phyloP scores from a whole-genome alignment of 2,329 filamentous ascomycete species.

The Dichotomopilus funicola region DNA sequence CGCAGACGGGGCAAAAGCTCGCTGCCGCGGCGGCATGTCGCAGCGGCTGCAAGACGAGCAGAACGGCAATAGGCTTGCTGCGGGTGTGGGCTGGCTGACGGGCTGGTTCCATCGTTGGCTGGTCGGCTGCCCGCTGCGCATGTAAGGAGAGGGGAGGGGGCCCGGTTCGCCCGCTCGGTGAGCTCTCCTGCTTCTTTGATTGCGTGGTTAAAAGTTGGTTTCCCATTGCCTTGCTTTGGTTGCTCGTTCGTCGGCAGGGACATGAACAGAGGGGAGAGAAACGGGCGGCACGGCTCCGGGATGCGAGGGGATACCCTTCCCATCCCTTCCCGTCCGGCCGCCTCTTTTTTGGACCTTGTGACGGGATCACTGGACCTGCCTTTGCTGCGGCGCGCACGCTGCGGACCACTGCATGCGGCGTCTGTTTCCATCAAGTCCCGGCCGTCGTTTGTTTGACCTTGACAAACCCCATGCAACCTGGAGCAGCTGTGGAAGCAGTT shows the following conservation, averaged over 20 bases:
- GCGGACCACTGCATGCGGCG: neutral
- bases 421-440: too few species aligned
- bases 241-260: too few species aligned
- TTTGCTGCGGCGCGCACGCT: neutral
- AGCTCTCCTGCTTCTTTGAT: too few species aligned
- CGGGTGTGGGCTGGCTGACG: constrained; percentile 1
- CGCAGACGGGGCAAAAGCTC: constrained; percentile 1
- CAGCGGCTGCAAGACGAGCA: constrained; percentile 14
- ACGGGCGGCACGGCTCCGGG: constrained; percentile 4
- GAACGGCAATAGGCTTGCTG: constrained; percentile 17
- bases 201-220: too few species aligned
- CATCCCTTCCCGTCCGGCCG: neutral
- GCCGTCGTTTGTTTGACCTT: too few species aligned
- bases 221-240: too few species aligned
- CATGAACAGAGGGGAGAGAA: neutral
- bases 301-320: neutral
- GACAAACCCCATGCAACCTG: too few species aligned
- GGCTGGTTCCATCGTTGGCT: neutral
- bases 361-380: constrained; percentile 6
- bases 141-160: neutral
- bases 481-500: too few species aligned
- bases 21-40: constrained; percentile 3
- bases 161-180: too few species aligned
- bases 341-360: neutral
- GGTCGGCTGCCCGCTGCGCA: constrained; percentile 2